A percentile compares a stretch with the other conserved stretches of the same genome.
Evolutionary conservation across 345 rosid species (phyloP).

Genomic region (Erysimum cheiranthoides): DNA sequence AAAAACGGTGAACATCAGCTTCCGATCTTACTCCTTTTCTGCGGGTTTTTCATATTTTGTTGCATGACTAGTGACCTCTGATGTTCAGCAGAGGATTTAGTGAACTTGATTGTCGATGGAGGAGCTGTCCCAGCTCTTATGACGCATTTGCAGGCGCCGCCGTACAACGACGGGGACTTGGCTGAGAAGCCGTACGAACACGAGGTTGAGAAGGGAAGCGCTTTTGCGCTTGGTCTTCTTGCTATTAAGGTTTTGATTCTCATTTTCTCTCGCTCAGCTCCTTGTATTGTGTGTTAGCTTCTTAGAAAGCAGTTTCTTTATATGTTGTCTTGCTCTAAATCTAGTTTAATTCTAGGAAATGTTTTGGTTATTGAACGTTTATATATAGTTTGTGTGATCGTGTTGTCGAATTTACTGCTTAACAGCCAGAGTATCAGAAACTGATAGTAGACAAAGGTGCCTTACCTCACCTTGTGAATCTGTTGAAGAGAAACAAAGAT

Average conservation of each 20-base stretch:
- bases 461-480: conserved; percentile 74
- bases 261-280: background rate
- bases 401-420: conserved; percentile 44
- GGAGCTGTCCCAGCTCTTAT: conserved; percentile 94
- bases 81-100: conserved; percentile 84
- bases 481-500: conserved; percentile 77
- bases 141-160: conserved; percentile 89
- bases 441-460: conserved; percentile 95
- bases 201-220: conserved; percentile 98
- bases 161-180: conserved; percentile 57
- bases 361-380: conserved; percentile 13
- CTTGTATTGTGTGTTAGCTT: conserved; percentile 14
- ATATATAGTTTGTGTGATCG: conserved; percentile 18
- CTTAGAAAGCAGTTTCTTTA: conserved; percentile 22
- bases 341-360: conserved; percentile 2
- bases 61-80: conserved; percentile 37
- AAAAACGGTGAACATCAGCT: conserved; percentile 71
- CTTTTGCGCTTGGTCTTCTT: conserved; percentile 93
- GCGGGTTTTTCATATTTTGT: conserved; percentile 22
- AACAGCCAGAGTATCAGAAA: conserved; percentile 99
- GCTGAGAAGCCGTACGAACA: conserved; percentile 80
- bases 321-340: conserved; percentile 4
- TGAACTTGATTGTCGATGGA: conserved; percentile 92
- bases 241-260: conserved; percentile 77
- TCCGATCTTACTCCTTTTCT: conserved; percentile 43